A percentile compares a stretch with the other conserved stretches of the same genome.
phyloP scores from a whole-genome alignment of 1,284 basidiomycete species.

The Flammula alnicola region DNA sequence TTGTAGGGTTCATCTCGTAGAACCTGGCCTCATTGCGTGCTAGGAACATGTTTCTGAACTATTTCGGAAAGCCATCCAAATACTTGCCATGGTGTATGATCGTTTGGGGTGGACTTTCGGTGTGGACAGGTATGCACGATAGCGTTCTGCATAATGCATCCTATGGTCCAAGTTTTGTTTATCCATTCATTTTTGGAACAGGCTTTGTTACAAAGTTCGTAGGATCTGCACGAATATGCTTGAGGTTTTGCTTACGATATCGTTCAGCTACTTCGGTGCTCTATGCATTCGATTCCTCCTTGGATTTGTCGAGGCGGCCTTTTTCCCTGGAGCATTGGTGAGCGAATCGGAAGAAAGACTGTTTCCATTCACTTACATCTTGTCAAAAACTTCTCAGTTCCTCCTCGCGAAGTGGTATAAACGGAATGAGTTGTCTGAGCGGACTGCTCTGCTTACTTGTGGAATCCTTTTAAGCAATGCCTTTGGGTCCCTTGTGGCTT shows the following conservation, averaged over 20 bases:
- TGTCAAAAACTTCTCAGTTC: conserved; percentile 38
- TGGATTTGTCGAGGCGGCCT: conserved; percentile 73
- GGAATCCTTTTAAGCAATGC: conserved; percentile 83
- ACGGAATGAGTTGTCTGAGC: conserved; percentile 65
- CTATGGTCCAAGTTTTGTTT: conserved; percentile 4
- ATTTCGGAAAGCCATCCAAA: conserved; percentile 72
- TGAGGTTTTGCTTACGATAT: conserved; percentile 2
- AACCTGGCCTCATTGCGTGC: not conserved
- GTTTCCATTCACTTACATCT: too few species aligned
- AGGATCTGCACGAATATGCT: not conserved
- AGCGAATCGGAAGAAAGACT: conserved; percentile 18
- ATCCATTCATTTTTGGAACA: conserved; percentile 28
- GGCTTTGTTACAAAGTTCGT: conserved; percentile 62
- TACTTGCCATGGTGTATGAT: conserved; percentile 77
- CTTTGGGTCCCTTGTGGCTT: conserved; percentile 82
- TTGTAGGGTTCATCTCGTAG: not conserved
- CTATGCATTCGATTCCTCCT: conserved; percentile 80
- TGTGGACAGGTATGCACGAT: conserved; percentile 53
- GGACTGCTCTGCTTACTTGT: conserved; percentile 75
- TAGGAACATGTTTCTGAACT: conserved; percentile 77
- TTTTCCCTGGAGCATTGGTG: conserved; percentile 69
- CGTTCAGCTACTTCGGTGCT: conserved; percentile 64
- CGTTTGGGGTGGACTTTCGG: conserved; percentile 71
- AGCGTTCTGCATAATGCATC: not conserved
- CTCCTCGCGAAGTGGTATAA: conserved; percentile 79